Evolutionary conservation across 306 rosid genomes (phyloP).

Genomic region (Crotalaria pallida): DNA sequence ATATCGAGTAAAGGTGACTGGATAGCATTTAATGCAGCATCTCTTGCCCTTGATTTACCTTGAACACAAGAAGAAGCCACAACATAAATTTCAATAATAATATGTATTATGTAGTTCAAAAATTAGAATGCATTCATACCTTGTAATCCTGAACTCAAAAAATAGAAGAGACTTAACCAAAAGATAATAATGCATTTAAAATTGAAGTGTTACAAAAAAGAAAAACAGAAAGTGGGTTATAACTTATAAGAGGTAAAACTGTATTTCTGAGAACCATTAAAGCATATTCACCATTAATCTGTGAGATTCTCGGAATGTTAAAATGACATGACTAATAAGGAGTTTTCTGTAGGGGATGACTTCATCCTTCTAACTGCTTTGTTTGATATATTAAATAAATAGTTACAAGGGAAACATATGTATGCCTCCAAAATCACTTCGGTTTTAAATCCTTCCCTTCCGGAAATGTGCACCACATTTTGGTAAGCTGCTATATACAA

Average conservation of each 20-base stretch:
- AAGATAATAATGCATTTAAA: slow-evolving; percentile 4
- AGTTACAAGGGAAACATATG: slow-evolving; percentile 14
- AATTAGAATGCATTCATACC: not conserved
- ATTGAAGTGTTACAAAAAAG: not conserved
- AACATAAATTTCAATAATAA: slow-evolving; percentile 13
- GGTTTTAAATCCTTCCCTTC: not conserved
- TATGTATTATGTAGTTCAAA: not conserved
- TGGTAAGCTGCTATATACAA: not conserved
- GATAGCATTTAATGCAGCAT: no score
- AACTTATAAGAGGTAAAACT: not conserved
- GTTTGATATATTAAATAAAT: slow-evolving; percentile 10
- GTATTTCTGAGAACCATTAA: not conserved
- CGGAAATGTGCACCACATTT: not conserved
- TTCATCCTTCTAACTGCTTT: not conserved
- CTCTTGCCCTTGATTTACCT: no score
- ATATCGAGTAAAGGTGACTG: no score
- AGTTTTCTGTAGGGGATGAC: no score
- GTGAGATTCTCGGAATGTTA: not conserved
- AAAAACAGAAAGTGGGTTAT: not conserved
- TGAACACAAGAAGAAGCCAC: not conserved
- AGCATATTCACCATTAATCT: not conserved
- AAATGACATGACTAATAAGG: no score
- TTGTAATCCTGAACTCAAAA: not conserved
- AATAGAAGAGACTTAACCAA: not conserved
- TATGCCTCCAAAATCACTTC: slow-evolving; percentile 19